phyloP scores from a whole-genome alignment of 2,329 filamentous ascomycete genomes.

The Ophiostoma novo-ulmi region DNA sequence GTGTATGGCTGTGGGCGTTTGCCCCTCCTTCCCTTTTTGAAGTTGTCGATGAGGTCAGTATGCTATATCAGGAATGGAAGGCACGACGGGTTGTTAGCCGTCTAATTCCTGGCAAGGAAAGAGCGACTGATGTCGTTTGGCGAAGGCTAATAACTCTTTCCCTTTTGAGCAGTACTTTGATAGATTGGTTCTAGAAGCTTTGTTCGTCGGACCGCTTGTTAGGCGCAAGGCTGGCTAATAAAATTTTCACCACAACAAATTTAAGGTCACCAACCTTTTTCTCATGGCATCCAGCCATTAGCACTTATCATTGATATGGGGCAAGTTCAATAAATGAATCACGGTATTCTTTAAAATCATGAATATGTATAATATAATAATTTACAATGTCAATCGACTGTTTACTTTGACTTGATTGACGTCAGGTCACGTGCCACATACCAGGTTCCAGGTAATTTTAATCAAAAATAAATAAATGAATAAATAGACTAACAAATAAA shows the following conservation, averaged over 20 bases:
- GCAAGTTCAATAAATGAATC: not conserved
- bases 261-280: not conserved
- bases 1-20: not conserved
- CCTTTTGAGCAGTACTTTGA: not conserved
- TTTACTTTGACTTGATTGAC: not conserved
- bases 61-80: not conserved
- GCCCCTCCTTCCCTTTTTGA: conserved; percentile 8
- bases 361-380: not conserved
- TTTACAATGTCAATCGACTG: not conserved
- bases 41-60: not conserved
- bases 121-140: not conserved
- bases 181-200: not conserved
- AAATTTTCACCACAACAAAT: conserved; percentile 1
- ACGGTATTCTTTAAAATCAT: not conserved
- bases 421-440: not conserved
- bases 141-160: not conserved
- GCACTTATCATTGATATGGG: not conserved
- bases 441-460: not conserved
- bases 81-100: not conserved
- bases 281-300: not conserved
- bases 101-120: not conserved
- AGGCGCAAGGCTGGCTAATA: conserved; percentile 5
- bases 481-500: not conserved
- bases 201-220: not conserved
- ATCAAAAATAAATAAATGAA: not conserved